Evolutionary conservation across 2,329 filamentous ascomycete species (phyloP).

Genomic region (Coniochaeta pulveracea): DNA sequence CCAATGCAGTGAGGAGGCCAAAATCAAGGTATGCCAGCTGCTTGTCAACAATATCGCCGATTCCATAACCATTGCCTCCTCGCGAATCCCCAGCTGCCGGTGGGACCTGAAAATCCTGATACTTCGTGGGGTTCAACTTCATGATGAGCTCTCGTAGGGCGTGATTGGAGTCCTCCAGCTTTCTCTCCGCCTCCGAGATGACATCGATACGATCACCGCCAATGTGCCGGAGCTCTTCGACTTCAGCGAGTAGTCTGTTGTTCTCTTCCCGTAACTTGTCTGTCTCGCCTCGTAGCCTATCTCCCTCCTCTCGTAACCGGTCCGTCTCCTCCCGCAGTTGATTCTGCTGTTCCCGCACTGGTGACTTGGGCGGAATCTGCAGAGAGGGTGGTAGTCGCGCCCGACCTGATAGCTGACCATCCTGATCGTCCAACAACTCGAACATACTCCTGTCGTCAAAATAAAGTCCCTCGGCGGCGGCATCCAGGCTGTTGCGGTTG

Average conservation of each 20-base stretch:
- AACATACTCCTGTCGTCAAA: slow-evolving; percentile 75
- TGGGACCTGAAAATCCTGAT: slow-evolving; percentile 31
- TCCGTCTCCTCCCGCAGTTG: slow-evolving; percentile 17
- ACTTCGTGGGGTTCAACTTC: slow-evolving; percentile 45
- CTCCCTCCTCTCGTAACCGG: slow-evolving; percentile 36
- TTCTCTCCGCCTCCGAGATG: slow-evolving; percentile 51
- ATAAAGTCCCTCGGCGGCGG: slow-evolving; percentile 42
- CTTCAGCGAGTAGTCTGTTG: slow-evolving; percentile 18
- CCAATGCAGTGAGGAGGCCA: slow-evolving; percentile 47
- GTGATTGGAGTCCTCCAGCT: slow-evolving; percentile 56
- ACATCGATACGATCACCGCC: slow-evolving; percentile 30
- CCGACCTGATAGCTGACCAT: slow-evolving; percentile 25
- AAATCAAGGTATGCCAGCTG: slow-evolving; percentile 65
- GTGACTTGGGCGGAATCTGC: slow-evolving; percentile 49
- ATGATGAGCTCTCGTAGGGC: slow-evolving; percentile 57
- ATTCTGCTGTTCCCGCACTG: slow-evolving; percentile 39
- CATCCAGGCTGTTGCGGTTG: slow-evolving; percentile 47
- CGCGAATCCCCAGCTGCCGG: slow-evolving; percentile 14
- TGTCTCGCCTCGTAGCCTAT: slow-evolving; percentile 18
- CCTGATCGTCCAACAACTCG: slow-evolving; percentile 53
- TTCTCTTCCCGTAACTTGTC: slow-evolving; percentile 18
- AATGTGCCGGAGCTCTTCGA: slow-evolving; percentile 23
- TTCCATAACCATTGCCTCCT: slow-evolving; percentile 22
- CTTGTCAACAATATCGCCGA: slow-evolving; percentile 33
- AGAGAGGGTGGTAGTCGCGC: slow-evolving; percentile 32